A percentile compares a stretch with the other conserved stretches of the same genome.
phyloP scores from a whole-genome alignment of 352 stramenopile species.

The Globisporangium recalcitrans region DNA sequence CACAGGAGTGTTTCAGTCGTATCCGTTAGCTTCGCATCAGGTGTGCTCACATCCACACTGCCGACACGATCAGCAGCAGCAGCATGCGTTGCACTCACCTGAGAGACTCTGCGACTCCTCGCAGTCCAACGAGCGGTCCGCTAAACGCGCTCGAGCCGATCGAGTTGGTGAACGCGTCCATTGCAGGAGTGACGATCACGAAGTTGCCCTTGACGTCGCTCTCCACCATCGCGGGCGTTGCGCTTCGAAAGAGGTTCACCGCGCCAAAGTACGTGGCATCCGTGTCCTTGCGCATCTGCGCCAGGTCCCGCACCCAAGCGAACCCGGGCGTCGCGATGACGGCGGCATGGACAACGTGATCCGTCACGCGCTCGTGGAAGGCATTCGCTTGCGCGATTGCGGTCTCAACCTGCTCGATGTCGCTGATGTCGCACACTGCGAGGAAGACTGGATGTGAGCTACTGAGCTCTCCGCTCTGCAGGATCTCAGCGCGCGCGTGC shows the following conservation, averaged over 20 bases:
- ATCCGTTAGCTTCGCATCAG: neutral
- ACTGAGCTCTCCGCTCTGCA: neutral
- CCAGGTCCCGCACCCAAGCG: conserved; percentile 51
- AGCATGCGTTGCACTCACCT: neutral
- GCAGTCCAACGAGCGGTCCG: conserved; percentile 87
- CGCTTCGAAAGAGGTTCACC: conserved; percentile 51
- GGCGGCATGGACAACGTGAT: conserved; percentile 57
- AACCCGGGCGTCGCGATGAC: conserved; percentile 27
- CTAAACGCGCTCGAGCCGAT: conserved; percentile 89
- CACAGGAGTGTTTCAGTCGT: neutral
- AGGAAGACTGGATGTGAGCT: conserved; percentile 26
- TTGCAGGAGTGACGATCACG: conserved; percentile 51
- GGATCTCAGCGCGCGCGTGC: conserved; percentile 9
- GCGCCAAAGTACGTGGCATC: conserved; percentile 60
- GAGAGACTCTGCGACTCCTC: conserved; percentile 90
- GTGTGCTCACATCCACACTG: no score
- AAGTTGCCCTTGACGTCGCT: conserved; percentile 34
- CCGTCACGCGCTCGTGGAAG: conserved; percentile 50
- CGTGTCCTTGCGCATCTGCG: conserved; percentile 36
- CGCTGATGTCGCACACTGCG: conserved; percentile 33
- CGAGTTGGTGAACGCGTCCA: conserved; percentile 42
- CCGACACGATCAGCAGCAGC: no score
- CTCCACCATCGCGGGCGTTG: conserved; percentile 56
- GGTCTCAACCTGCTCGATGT: conserved; percentile 29
- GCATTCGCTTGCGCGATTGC: conserved; percentile 46